phyloP scores from a whole-genome alignment of 768 basidiomycete species.

The Tephrocybe sp. region DNA sequence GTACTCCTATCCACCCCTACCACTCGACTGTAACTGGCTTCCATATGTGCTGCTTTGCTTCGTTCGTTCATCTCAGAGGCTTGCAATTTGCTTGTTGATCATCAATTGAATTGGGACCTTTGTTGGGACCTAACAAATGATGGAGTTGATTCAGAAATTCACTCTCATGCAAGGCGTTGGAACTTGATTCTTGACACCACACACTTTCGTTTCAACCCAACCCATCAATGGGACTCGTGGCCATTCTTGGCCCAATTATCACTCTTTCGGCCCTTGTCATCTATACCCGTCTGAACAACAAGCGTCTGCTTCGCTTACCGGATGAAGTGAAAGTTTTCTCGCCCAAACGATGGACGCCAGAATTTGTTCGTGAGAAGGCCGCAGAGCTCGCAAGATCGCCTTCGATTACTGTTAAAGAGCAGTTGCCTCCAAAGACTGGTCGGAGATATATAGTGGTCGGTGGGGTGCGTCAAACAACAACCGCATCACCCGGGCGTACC shows the following conservation, averaged over 20 bases:
- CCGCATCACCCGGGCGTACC: no score
- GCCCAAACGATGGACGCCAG: slow-evolving; percentile 47
- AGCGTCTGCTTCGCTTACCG: slow-evolving; percentile 50
- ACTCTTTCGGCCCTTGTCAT: slow-evolving; percentile 21
- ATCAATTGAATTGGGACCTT: no score
- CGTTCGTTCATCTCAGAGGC: no score
- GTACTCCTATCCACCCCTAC: no score
- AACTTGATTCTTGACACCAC: no score
- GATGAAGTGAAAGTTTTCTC: slow-evolving; percentile 47
- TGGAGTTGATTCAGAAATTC: no score
- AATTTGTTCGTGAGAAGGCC: slow-evolving; percentile 39
- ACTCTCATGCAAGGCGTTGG: no score
- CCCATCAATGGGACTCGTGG: slow-evolving; percentile 8
- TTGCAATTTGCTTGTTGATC: no score
- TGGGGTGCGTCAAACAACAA: slow-evolving; percentile 46
- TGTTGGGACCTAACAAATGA: no score
- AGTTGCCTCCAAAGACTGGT: slow-evolving; percentile 68
- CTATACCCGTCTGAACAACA: slow-evolving; percentile 50
- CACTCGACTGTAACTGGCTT: no score
- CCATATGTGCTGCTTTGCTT: no score
- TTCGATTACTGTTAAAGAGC: slow-evolving; percentile 35
- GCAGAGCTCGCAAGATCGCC: slow-evolving; percentile 33
- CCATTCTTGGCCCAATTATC: neutral
- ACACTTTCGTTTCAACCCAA: no score
- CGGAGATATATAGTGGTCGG: slow-evolving; percentile 77